These are phyloP conservation scores for Carex kokanica DNA, from an alignment of 176 grass and related monocot genomes.

Conservation along the genomic window DNA sequence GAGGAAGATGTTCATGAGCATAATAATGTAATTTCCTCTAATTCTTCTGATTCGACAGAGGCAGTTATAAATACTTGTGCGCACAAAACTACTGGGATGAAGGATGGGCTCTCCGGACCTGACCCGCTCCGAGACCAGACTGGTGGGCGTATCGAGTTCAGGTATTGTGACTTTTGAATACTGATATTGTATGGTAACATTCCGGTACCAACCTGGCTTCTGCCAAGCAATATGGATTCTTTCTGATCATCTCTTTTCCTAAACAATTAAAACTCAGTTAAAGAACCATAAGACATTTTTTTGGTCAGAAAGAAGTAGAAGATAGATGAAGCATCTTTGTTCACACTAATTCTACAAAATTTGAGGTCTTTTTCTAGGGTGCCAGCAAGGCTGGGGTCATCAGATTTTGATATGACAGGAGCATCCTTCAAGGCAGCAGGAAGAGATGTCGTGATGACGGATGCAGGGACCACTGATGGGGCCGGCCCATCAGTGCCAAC, in stretches of 20 bases:
- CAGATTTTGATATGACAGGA: slow-evolving; percentile 83
- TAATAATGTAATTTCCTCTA: slow-evolving; percentile 54
- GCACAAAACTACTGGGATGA: slow-evolving; percentile 1
- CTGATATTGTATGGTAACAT: slow-evolving; percentile 41
- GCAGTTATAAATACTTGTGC: slow-evolving; percentile 9
- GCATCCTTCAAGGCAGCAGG: slow-evolving; percentile 53
- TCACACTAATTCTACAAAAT: slow-evolving; percentile 39
- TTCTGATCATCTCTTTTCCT: not conserved
- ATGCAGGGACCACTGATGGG: slow-evolving; percentile 65
- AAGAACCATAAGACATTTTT: slow-evolving; percentile 47
- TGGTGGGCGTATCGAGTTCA: not conserved
- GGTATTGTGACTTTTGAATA: slow-evolving; percentile 9
- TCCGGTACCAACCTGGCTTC: slow-evolving; percentile 29
- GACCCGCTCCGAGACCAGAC: not conserved
- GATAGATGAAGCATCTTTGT: slow-evolving; percentile 33
- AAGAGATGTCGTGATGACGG: slow-evolving; percentile 44
- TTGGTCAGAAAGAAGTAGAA: slow-evolving; percentile 62
- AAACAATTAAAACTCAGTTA: slow-evolving; percentile 35
- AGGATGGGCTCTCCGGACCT: not conserved
- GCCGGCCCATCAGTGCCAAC: slow-evolving; percentile 51
- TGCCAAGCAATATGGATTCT: not conserved
- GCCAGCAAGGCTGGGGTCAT: slow-evolving; percentile 54
- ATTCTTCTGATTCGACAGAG: slow-evolving; percentile 57
- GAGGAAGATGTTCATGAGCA: slow-evolving; percentile 42
- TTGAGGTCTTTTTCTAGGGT: slow-evolving; percentile 69